Conservation (phyloP, 768 basidiomycete species). For the Kwoniella dejecticola region DNA sequence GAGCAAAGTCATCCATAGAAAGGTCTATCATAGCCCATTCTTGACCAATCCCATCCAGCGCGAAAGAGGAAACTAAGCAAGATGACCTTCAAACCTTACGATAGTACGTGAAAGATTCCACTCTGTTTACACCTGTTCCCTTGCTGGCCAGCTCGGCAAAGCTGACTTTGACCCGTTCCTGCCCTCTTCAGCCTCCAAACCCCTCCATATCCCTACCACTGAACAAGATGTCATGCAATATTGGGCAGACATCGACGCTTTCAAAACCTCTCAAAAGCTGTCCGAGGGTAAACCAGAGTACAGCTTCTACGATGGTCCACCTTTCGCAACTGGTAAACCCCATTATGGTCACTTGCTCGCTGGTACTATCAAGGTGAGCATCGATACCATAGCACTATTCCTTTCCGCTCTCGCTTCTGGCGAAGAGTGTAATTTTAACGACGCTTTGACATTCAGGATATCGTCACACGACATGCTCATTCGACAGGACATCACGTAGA, state of each 20-base stretch:
- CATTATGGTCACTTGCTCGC: conserved; percentile 94
- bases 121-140: not conserved
- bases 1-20: too few species aligned
- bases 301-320: conserved; percentile 96
- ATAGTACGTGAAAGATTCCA: conserved; percentile 26
- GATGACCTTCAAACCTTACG: conserved; percentile 40
- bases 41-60: not conserved
- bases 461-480: conserved; percentile 93
- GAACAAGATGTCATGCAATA: conserved; percentile 76
- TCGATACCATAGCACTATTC: too few species aligned
- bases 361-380: conserved; percentile 55
- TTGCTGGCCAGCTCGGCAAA: not conserved
- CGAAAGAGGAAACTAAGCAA: not conserved
- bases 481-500: conserved; percentile 89
- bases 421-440: too few species aligned
- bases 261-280: conserved; percentile 87
- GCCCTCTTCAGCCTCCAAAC: conserved; percentile 31
- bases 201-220: conserved; percentile 51
- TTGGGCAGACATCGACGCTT: conserved; percentile 97
- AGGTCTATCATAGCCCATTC: not conserved
- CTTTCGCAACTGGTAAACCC: conserved; percentile 93
- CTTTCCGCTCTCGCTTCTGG: too few species aligned
- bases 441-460: conserved; percentile 67
- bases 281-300: conserved; percentile 87
- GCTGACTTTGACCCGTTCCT: not conserved